Conservation (phyloP, 768 basidiomycete species). For the Boletus sp. region DNA sequence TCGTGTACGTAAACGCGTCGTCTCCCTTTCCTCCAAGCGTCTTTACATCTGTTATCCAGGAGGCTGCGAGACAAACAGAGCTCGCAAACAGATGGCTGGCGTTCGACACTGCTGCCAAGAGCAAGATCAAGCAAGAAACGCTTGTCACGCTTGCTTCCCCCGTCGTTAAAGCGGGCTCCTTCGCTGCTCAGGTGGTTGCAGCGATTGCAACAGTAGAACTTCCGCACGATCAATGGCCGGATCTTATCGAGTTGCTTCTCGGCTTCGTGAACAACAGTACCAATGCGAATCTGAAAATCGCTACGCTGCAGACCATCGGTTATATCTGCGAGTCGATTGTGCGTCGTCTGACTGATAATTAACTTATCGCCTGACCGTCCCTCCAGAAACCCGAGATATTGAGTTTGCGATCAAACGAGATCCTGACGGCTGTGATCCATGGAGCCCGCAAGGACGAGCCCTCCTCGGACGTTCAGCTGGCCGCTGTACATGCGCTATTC, state of each 20-base stretch:
- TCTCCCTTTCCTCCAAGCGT: slow-evolving; percentile 9
- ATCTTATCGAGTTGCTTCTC: slow-evolving; percentile 85
- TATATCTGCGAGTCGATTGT: slow-evolving; percentile 97
- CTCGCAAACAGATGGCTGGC: slow-evolving; percentile 79
- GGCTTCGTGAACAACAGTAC: slow-evolving; percentile 77
- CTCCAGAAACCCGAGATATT: slow-evolving; percentile 89
- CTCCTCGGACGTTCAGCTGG: slow-evolving; percentile 85
- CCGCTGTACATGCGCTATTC: slow-evolving; percentile 88
- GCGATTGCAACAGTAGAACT: slow-evolving; percentile 94
- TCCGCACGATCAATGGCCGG: slow-evolving; percentile 83
- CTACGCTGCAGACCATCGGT: slow-evolving; percentile 93
- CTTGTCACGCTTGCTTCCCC: slow-evolving; percentile 80
- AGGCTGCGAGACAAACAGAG: slow-evolving; percentile 69
- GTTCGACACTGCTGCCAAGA: slow-evolving; percentile 63
- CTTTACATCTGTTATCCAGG: slow-evolving; percentile 46
- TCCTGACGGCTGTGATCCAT: slow-evolving; percentile 96
- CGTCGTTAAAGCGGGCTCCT: slow-evolving; percentile 70
- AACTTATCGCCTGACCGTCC: slow-evolving; percentile 5
- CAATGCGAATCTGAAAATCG: slow-evolving; percentile 75
- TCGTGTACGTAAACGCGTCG: slow-evolving; percentile 58
- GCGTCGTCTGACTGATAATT: slow-evolving; percentile 36
- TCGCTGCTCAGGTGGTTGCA: slow-evolving; percentile 91
- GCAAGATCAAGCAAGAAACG: slow-evolving; percentile 85
- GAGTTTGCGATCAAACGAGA: slow-evolving; percentile 89
- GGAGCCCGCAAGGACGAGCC: slow-evolving; percentile 96